Percentiles rank a stretch among this genome's conserved stretches.
Evolutionary conservation across 140 eudicot genomes (phyloP).

Genomic region (Cichorium intybus): DNA sequence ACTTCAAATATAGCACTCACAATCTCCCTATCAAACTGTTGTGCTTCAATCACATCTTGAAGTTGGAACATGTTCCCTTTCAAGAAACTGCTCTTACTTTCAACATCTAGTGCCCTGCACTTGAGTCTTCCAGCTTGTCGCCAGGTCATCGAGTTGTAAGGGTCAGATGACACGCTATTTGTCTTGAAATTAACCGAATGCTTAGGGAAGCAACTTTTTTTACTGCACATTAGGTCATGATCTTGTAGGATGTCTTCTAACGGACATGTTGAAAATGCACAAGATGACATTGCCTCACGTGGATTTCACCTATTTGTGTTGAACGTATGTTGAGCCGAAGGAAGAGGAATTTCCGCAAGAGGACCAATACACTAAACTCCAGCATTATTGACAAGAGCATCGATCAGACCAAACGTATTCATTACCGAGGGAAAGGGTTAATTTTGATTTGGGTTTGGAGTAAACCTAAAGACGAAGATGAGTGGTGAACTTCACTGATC

Average conservation of each 20-base stretch:
- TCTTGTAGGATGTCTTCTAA: constrained; percentile 19
- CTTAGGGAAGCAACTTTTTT: constrained; percentile 6
- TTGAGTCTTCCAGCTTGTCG: constrained; percentile 31
- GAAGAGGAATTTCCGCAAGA: constrained; percentile 75
- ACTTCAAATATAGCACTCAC: constrained; percentile 85
- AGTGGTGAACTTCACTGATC: too few relatives aligned
- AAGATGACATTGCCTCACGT: constrained; percentile 40
- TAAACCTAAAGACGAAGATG: too few relatives aligned
- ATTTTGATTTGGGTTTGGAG: too few relatives aligned
- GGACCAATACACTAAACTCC: constrained; percentile 97
- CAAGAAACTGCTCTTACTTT: constrained; percentile 26
- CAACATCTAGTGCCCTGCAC: constrained; percentile 56
- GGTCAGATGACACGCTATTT: constrained; percentile 20
- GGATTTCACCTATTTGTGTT: constrained; percentile 56
- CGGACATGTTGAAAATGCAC: constrained; percentile 45
- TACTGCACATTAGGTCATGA: constrained; percentile 16
- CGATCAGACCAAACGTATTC: constrained; percentile 64
- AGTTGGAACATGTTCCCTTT: constrained; percentile 66
- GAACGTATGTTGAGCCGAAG: constrained; percentile 54
- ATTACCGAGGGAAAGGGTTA: too few relatives aligned
- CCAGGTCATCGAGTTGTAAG: constrained; percentile 24
- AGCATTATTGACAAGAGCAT: constrained; percentile 82
- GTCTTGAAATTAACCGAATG: constrained; percentile 32
- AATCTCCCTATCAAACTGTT: constrained; percentile 81
- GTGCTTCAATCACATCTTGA: constrained; percentile 87